Percentiles rank a stretch among this genome's conserved stretches.
phyloP scores from a whole-genome alignment of 2,329 filamentous ascomycete genomes.

The Paracoccidioides lutzii region DNA sequence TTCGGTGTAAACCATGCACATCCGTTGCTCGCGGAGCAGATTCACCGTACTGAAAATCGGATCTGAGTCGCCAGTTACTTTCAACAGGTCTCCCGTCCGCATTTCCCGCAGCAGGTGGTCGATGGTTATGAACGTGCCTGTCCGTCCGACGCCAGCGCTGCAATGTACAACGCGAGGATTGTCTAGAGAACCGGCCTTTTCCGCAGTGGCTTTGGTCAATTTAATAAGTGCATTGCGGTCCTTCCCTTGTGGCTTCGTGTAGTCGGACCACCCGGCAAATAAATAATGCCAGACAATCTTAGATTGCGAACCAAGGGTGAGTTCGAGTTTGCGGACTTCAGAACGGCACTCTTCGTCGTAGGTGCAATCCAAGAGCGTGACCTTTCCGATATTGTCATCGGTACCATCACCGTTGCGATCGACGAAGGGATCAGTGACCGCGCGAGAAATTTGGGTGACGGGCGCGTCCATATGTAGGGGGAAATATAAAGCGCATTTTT shows the following conservation, averaged over 20 bases:
- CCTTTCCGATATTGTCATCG: constrained; percentile 40
- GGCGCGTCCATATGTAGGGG: constrained; percentile 45
- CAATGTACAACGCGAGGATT: constrained; percentile 76
- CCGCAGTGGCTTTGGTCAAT: constrained; percentile 37
- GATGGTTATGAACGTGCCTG: constrained; percentile 91
- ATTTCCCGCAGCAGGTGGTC: constrained; percentile 81
- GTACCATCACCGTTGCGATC: constrained; percentile 51
- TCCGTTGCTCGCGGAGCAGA: constrained; percentile 67
- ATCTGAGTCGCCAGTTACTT: constrained; percentile 43
- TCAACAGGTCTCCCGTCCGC: constrained; percentile 54
- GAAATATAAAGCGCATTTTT: constrained; percentile 88
- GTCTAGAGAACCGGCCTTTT: constrained; percentile 32
- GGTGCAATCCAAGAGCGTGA: constrained; percentile 47
- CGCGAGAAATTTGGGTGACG: constrained; percentile 31
- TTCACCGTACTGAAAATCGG: constrained; percentile 70
- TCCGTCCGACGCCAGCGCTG: constrained; percentile 86
- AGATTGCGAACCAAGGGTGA: constrained; percentile 38
- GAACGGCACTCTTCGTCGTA: constrained; percentile 46
- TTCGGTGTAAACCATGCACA: constrained; percentile 90
- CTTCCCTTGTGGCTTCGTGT: constrained; percentile 56
- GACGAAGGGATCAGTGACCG: constrained; percentile 27
- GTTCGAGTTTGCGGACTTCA: constrained; percentile 60
- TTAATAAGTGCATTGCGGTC: constrained; percentile 39
- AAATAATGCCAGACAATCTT: constrained; percentile 71
- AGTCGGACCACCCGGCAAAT: constrained; percentile 83